Percentiles rank a stretch among this genome's conserved stretches.
Evolutionary conservation across 768 basidiomycete genomes (phyloP).

Genomic region (Tricholoma flavovirens): DNA sequence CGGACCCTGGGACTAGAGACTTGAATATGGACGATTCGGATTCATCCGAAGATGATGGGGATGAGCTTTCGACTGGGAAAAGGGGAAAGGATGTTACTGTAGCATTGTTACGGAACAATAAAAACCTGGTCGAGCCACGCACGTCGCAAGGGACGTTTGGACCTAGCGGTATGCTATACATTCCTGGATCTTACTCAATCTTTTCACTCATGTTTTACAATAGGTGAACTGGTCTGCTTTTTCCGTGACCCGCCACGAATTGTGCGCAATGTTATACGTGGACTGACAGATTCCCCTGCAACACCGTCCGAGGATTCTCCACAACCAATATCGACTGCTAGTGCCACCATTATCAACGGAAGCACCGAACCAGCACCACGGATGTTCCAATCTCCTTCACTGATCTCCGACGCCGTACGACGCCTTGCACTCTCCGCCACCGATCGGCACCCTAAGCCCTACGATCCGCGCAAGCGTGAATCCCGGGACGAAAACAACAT

Average conservation of each 20-base stretch:
- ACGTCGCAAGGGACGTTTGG: conserved; percentile 88
- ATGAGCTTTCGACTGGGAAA: conserved; percentile 26
- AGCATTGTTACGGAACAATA: conserved; percentile 54
- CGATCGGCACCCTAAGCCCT: conserved; percentile 40
- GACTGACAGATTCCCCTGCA: conserved; percentile 41
- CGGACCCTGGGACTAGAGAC: conserved; percentile 21
- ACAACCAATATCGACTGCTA: not conserved
- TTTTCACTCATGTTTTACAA: conserved; percentile 4
- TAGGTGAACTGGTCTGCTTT: conserved; percentile 85
- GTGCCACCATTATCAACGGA: conserved; percentile 16
- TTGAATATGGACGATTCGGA: conserved; percentile 49
- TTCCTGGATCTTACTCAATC: not conserved
- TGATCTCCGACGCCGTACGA: conserved; percentile 69
- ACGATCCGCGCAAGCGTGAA: conserved; percentile 38
- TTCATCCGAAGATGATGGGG: conserved; percentile 54
- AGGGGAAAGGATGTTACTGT: conserved; percentile 47
- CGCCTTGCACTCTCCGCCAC: conserved; percentile 56
- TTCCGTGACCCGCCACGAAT: conserved; percentile 73
- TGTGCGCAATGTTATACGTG: conserved; percentile 52
- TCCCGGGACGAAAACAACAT: conserved; percentile 46
- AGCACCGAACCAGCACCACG: conserved; percentile 23
- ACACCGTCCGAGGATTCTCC: conserved; percentile 22
- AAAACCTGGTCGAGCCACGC: conserved; percentile 78
- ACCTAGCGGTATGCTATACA: conserved; percentile 64
- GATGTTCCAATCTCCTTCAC: conserved; percentile 56